Evolutionary conservation across 805 yeast genomes (phyloP).

Genomic region (Barnettozyma wickerhamii): DNA sequence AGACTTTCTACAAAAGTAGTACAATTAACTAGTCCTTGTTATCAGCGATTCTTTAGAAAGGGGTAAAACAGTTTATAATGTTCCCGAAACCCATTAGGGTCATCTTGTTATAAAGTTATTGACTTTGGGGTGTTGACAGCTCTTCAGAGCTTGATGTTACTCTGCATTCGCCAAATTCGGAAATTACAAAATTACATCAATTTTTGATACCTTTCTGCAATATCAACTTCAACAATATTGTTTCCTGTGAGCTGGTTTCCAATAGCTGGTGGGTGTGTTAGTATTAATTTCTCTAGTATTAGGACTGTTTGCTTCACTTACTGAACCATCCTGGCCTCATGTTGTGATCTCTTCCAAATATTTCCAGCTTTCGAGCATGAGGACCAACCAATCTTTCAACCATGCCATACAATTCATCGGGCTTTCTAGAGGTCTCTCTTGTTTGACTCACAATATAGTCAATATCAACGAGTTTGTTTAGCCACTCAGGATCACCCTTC

Average conservation of each 20-base stretch:
- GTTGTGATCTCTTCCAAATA: slow-evolving; percentile 86
- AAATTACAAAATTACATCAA: slow-evolving; percentile 8
- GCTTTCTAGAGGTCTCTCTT: slow-evolving; percentile 85
- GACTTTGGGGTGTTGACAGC: neutral
- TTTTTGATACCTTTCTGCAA: slow-evolving; percentile 34
- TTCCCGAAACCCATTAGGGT: neutral
- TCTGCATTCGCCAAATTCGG: neutral
- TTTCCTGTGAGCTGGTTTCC: slow-evolving; percentile 74
- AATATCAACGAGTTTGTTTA: slow-evolving; percentile 59
- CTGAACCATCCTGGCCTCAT: slow-evolving; percentile 87
- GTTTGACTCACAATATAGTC: slow-evolving; percentile 80
- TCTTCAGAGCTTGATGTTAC: neutral
- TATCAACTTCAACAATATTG: slow-evolving; percentile 54
- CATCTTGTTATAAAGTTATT: neutral
- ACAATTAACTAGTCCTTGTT: neutral
- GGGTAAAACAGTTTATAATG: neutral
- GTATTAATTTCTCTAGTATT: neutral
- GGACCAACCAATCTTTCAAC: slow-evolving; percentile 81
- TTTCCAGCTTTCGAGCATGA: slow-evolving; percentile 74
- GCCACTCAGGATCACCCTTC: slow-evolving; percentile 77
- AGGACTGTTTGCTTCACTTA: slow-evolving; percentile 21
- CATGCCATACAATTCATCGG: slow-evolving; percentile 84
- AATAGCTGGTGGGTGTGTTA: slow-evolving; percentile 37
- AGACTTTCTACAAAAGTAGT: neutral
- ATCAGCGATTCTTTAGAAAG: neutral